Evolutionary conservation across 495 filamentous ascomycete genomes (phyloP), one percentile per base, ranked within the genome.

Genomic region (Emericellopsis terricola): DNA sequence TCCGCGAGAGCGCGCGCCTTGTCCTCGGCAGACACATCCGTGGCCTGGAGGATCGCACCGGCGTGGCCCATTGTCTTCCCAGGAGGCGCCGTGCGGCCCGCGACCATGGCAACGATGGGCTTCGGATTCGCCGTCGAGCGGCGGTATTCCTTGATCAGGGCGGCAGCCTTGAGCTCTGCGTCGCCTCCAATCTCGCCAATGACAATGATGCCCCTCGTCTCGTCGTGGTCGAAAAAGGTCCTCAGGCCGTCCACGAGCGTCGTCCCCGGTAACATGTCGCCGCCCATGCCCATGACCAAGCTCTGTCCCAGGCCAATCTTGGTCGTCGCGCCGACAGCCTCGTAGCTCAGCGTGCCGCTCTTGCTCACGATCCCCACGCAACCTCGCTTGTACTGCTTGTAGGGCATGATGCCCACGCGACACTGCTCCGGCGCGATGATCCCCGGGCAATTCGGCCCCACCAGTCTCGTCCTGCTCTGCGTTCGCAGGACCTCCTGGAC

Each of bases 21-120:
- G 33, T 17, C 13, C 10, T 35, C 33, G 5, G 33, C 33, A 17
- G 33, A 23, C 11, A 35, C 21, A 21, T 35, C 33, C 33, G 19
- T 15, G 14, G 33, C 5, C 4, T 19, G 17, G 7, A 35, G 33
- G 20, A 35, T 15, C 8, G 85, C 85, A 11, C 85, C 85, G 10
- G 82, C 79, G 53, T 92, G 85, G 14, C 85, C 85, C 83, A 93
- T 89, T 21, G 84, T 65, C n/a, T 68, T 65, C 1, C 78, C 76
- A 11, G 60, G 53, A 5, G 65, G 62, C 21, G 81, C 78, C 21
- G 72, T 54, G 20, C 76, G 46, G 1, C 85, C 84, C 18, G 71
- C 81, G 28, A 92, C 59, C 7, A 91, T 59, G 24, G 74, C 85
- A 48, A 81, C 73, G 16, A 93, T 81, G 0, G 84, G 84, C 43